Conservation (phyloP, 1,284 basidiomycete genomes). For the Irpex sp. region DNA sequence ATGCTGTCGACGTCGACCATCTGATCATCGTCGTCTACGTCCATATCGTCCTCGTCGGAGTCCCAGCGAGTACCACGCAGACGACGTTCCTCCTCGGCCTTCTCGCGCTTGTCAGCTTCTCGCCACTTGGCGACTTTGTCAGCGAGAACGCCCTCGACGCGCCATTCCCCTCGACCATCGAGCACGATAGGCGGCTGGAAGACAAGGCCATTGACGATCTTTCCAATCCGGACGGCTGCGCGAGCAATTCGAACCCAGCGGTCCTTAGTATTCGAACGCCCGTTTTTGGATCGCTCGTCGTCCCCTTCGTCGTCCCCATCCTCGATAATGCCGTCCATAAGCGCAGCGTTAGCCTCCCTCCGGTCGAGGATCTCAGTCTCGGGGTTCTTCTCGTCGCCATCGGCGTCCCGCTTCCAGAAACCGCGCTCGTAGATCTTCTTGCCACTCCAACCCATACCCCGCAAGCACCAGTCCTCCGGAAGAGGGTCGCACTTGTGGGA, state of each 20-base stretch:
- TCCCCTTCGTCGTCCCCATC: constrained; percentile 55
- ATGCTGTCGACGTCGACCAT: constrained; percentile 37
- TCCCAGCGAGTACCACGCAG: constrained; percentile 55
- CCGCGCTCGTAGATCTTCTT: constrained; percentile 86
- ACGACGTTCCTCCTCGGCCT: constrained; percentile 67
- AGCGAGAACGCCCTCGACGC: constrained; percentile 64
- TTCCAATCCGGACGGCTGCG: constrained; percentile 66
- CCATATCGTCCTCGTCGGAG: constrained; percentile 58
- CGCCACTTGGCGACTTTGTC: constrained; percentile 71
- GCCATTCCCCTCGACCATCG: constrained; percentile 59
- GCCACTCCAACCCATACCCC: constrained; percentile 95
- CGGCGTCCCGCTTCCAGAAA: constrained; percentile 71
- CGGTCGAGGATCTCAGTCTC: constrained; percentile 82
- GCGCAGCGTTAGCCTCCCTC: constrained; percentile 43
- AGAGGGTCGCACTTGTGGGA: constrained; percentile 70
- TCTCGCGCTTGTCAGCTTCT: constrained; percentile 59
- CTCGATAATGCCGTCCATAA: constrained; percentile 78
- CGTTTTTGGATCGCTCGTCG: constrained; percentile 31
- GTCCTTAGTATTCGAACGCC: constrained; percentile 28
- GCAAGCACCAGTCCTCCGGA: constrained; percentile 92
- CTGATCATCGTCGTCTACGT: constrained; percentile 54
- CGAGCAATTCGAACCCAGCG: constrained; percentile 79
- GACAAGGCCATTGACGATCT: constrained; percentile 73
- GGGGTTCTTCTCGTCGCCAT: constrained; percentile 56
- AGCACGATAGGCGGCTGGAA: constrained; percentile 31